phyloP scores from a whole-genome alignment of 129 eudicot species.

The Solidago caesia region DNA sequence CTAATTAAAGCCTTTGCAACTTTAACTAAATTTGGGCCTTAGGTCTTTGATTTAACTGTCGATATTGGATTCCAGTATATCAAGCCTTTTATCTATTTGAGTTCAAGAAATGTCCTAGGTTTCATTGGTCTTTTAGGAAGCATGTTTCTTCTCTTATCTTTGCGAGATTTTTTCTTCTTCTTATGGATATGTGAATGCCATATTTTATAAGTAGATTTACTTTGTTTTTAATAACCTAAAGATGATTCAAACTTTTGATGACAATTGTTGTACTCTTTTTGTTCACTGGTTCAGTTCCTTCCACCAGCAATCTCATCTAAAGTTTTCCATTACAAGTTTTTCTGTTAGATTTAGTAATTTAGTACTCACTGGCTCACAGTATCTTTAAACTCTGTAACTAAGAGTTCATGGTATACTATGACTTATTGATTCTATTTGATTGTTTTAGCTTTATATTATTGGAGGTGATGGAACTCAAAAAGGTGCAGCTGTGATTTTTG shows the following conservation, averaged over 20 bases:
- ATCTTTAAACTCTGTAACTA: not conserved
- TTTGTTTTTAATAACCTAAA: not conserved
- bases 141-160: too few relatives aligned
- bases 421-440: slow-evolving; percentile 19
- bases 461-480: slow-evolving; percentile 90
- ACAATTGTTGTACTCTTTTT: not conserved
- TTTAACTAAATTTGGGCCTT: too few relatives aligned
- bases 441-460: slow-evolving; percentile 70
- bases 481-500: slow-evolving; percentile 74
- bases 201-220: too few relatives aligned
- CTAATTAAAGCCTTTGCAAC: too few relatives aligned
- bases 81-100: too few relatives aligned
- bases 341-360: not conserved
- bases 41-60: too few relatives aligned
- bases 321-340: not conserved
- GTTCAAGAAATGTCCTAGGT: too few relatives aligned
- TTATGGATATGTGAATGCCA: too few relatives aligned
- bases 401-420: not conserved
- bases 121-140: too few relatives aligned
- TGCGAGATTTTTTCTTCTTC: too few relatives aligned
- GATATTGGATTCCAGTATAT: too few relatives aligned
- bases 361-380: not conserved
- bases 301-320: not conserved
- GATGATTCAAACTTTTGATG: not conserved
- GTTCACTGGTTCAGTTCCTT: not conserved